Conservation (phyloP, 2,329 filamentous ascomycete species). For the Diaporthe caulivora region DNA sequence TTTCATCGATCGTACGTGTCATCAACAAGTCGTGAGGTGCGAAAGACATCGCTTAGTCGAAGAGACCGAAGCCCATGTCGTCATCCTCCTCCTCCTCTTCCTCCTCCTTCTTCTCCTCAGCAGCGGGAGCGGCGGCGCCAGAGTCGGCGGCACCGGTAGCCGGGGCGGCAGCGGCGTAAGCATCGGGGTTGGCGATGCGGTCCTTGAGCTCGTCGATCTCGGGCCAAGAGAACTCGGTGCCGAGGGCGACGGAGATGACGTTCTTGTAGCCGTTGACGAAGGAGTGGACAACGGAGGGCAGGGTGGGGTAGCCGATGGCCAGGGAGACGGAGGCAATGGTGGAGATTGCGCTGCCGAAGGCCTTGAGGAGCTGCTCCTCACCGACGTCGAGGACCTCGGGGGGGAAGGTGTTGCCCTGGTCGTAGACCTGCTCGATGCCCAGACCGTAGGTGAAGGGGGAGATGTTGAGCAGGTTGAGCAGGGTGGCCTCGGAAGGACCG, state of each 20-base stretch:
- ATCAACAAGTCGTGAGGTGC: slow-evolving; percentile 3
- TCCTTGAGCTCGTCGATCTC: slow-evolving; percentile 99
- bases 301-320: slow-evolving; percentile 93
- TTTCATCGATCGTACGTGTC: slow-evolving; percentile 34
- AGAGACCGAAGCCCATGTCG: slow-evolving; percentile 81
- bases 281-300: slow-evolving; percentile 96
- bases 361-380: slow-evolving; percentile 91
- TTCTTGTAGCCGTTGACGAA: slow-evolving; percentile 99
- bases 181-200: slow-evolving; percentile 98
- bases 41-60: slow-evolving; percentile 50
- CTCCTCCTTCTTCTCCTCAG: slow-evolving; percentile 71
- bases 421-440: slow-evolving; percentile 96
- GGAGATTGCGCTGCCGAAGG: slow-evolving; percentile 83
- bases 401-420: slow-evolving; percentile 93
- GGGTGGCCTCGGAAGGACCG: slow-evolving; percentile 97
- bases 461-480: slow-evolving; percentile 99
- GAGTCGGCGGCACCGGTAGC: slow-evolving; percentile 66
- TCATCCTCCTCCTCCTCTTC: slow-evolving; percentile 77
- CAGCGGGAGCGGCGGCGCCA: slow-evolving; percentile 62
- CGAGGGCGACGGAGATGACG: slow-evolving; percentile 86
- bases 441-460: slow-evolving; percentile 99
- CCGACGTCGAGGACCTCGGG: slow-evolving; percentile 90
- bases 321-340: slow-evolving; percentile 93
- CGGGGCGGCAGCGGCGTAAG: slow-evolving; percentile 88
- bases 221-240: slow-evolving; percentile 93